phyloP scores from a whole-genome alignment of 371 early-diverging fungal species.

The Lichtheimia ramosa region DNA sequence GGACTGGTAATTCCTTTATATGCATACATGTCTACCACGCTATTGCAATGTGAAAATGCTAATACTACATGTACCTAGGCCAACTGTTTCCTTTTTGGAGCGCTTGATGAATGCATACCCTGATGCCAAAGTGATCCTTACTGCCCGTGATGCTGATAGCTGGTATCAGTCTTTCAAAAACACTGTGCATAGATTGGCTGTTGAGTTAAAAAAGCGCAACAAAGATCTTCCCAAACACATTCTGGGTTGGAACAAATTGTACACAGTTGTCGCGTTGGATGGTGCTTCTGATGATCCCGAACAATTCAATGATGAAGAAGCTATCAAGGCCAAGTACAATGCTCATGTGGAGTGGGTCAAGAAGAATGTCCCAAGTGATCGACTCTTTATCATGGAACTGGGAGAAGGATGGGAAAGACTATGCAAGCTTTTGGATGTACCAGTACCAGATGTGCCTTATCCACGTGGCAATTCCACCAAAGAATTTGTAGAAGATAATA shows the following conservation, averaged over 20 bases:
- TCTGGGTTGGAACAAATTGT: conserved; percentile 8
- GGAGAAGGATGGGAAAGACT: conserved; percentile 32
- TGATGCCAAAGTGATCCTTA: conserved; percentile 41
- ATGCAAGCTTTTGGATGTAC: conserved; percentile 15
- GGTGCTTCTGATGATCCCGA: conserved; percentile 15
- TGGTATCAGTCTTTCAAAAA: conserved; percentile 38
- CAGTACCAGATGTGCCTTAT: conserved; percentile 12
- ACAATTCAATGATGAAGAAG: conserved; percentile 19
- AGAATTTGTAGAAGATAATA: background rate
- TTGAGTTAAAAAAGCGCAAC: background rate
- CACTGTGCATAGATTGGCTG: conserved; percentile 11
- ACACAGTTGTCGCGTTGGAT: conserved; percentile 9
- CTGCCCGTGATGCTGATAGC: conserved; percentile 25
- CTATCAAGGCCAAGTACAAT: conserved; percentile 14
- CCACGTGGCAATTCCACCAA: conserved; percentile 16
- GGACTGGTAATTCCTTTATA: conserved; percentile 14
- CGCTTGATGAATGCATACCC: conserved; percentile 27
- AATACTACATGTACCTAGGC: conserved; percentile 9
- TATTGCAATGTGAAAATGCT: no score
- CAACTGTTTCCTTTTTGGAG: conserved; percentile 17
- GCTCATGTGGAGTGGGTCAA: conserved; percentile 37
- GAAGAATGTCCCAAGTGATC: conserved; percentile 24
- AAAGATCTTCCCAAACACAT: background rate
- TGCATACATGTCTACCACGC: background rate
- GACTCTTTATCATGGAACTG: conserved; percentile 23